phyloP scores from a whole-genome alignment of 306 rosid genomes.

The Crotalaria pallida region DNA sequence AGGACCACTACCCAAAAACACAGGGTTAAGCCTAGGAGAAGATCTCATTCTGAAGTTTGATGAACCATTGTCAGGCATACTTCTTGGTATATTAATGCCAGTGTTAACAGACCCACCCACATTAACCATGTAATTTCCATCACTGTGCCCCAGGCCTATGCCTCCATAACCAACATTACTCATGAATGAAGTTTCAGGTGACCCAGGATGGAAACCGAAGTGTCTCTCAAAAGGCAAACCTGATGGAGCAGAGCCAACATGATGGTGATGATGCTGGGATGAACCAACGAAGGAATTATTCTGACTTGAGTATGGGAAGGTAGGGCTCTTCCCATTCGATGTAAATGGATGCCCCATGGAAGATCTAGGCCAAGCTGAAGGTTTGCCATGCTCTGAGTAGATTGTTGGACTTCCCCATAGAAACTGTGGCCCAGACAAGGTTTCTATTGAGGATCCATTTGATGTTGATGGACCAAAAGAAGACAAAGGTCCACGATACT shows the following conservation, averaged over 20 bases:
- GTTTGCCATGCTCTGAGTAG: slow-evolving; percentile 52
- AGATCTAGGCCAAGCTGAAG: slow-evolving; percentile 71
- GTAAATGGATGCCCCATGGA: slow-evolving; percentile 63
- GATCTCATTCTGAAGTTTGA: slow-evolving; percentile 81
- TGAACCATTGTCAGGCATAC: slow-evolving; percentile 63
- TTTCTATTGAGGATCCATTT: slow-evolving; percentile 68
- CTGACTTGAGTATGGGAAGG: slow-evolving; percentile 54
- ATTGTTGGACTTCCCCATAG: slow-evolving; percentile 91
- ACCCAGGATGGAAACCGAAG: slow-evolving; percentile 83
- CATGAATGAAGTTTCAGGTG: slow-evolving; percentile 75
- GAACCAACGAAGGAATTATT: slow-evolving; percentile 61
- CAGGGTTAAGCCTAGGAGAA: slow-evolving; percentile 73
- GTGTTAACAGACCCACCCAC: slow-evolving; percentile 48
- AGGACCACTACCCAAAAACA: slow-evolving; percentile 68
- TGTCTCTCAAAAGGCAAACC: slow-evolving; percentile 82
- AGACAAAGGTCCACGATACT: slow-evolving; percentile 55
- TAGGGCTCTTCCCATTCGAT: slow-evolving; percentile 70
- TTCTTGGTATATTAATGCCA: slow-evolving; percentile 58
- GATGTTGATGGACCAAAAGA: slow-evolving; percentile 60
- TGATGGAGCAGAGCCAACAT: slow-evolving; percentile 95
- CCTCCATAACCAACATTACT: slow-evolving; percentile 66
- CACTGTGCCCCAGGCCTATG: slow-evolving; percentile 50
- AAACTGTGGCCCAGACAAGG: slow-evolving; percentile 94
- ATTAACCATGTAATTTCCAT: slow-evolving; percentile 70
- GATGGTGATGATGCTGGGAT: slow-evolving; percentile 53